Evolutionary conservation across 2,329 filamentous ascomycete species (phyloP), one percentile per base, ranked within the genome.

Genomic region (Ampelomyces quisqualis): DNA sequence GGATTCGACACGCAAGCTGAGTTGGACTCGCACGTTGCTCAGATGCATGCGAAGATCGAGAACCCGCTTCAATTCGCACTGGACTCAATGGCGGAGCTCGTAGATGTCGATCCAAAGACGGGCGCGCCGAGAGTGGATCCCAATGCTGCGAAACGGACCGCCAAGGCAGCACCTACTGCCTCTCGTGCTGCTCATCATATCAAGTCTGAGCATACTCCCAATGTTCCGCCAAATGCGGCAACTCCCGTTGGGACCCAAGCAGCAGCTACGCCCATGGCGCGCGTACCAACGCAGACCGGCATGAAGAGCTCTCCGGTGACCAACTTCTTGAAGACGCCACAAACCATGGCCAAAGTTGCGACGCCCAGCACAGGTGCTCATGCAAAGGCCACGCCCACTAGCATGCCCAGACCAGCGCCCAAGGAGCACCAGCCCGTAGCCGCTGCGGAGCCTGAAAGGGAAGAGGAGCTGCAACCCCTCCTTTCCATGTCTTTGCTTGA

Each of bases 31-130:
- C 81, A 84, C 49, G 60, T 74, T 18, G 73, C 73, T 34, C 73
- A 78, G 15, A 69, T 64, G 13, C 81, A 84, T 59, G 73, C 74
- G 48, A 65, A 67, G 34, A 72, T 82, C 24, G 76, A 73, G 4
- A 72, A 84, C 57, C 75, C 78, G 21, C 64, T 82, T 20, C 69
- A 74, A n/a, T 84, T 75, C 57, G 73, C 77, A 18, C 52, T 82
- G 5, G 74, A 78, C 5, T 76, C 73, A 28, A 70, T 79, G 47
- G 72, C 72, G 10, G 71, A 70, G 10, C 73, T 69, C 26, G 63
- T 81, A n/a, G 73, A 79, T 33, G 62, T 73, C 37, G 72, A 77
- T 34, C 69, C 70, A 34, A 71, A 70, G 49, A 67, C 62, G 22
- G 72, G 71, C 41, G 54, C 61, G n/a, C 42, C 58, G 3, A 68